Conservation (phyloP, 371 early-diverging fungal species). For the Conidiobolus incongruus region DNA sequence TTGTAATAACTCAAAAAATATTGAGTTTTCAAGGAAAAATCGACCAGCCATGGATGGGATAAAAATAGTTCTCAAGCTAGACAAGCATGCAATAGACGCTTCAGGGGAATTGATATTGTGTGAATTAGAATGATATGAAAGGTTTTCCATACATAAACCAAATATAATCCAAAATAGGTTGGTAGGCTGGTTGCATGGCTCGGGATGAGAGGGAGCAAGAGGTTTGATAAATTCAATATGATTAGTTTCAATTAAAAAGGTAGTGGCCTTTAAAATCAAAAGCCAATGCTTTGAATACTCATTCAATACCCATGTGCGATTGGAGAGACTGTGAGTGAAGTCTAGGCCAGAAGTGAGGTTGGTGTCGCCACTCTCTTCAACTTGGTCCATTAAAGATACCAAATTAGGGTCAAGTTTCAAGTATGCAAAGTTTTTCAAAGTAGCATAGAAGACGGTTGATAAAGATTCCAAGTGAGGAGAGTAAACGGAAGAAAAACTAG, state of each 20-base stretch:
- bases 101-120: conserved; percentile 10
- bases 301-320: conserved; percentile 4
- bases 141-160: conserved; percentile 35
- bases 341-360: conserved; percentile 6
- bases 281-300: conserved; percentile 9
- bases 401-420: conserved; percentile 27
- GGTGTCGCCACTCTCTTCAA: conserved; percentile 16
- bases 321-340: neutral
- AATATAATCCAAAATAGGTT: conserved; percentile 26
- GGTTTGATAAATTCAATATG: conserved; percentile 8
- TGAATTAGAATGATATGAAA: conserved; percentile 17
- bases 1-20: conserved; percentile 32
- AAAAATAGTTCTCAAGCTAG: conserved; percentile 16
- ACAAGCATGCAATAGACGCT: conserved; percentile 15
- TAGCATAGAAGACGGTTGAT: conserved; percentile 28
- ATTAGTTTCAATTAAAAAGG: conserved; percentile 1
- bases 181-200: conserved; percentile 11
- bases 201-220: conserved; percentile 9
- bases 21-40: conserved; percentile 17
- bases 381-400: conserved; percentile 17
- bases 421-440: conserved; percentile 27
- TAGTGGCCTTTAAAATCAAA: conserved; percentile 5
- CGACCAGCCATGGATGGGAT: conserved; percentile 16
- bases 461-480: conserved; percentile 30
- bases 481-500: conserved; percentile 26